Evolutionary conservation across 2,329 filamentous ascomycete species (phyloP), one percentile per base, ranked within the genome.

Genomic region (Colletotrichum gigasporum): DNA sequence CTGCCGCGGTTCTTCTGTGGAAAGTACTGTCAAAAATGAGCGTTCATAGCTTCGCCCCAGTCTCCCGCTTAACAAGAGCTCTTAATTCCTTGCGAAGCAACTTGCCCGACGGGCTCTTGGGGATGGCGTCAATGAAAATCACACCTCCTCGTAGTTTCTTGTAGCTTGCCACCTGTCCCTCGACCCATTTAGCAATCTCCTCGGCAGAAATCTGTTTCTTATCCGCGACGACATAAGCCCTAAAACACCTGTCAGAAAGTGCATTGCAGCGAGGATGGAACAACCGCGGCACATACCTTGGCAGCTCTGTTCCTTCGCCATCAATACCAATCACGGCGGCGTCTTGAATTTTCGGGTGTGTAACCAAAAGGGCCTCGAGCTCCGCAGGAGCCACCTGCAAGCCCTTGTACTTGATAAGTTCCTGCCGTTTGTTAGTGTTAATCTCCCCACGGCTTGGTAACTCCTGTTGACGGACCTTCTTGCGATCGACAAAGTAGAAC

Each of bases 401-500:
- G 0, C 89, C 90, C 75, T 92, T 82, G 69, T 81, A 83, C 69
- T 83, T 83, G 71, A 83, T 82, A 57, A 83, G 89, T 68, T 86
- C 90, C 81, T 94, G 16, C 5, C 4, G 1, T 3, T 14, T 22
- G 24, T 56, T 9, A 62, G 58, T n/a, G n/a, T n/a, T n/a, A n/a
- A n/a, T n/a, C n/a, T n/a, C n/a, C n/a, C n/a, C n/a, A n/a, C n/a
- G n/a, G n/a, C n/a, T n/a, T n/a, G n/a, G n/a, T n/a, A n/a, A n/a
- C n/a, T n/a, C n/a, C n/a, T n/a, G n/a, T n/a, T n/a, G n/a, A 59
- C 67, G 66, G 57, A 75, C 87, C 82, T 93, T 94, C 63, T 92
- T 89, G 11, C 92, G 87, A 72, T 96, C 93, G 0, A 93, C 93
- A 69, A 96, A 92, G 78, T 87, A 93, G 70, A 94, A 90, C 52